Evolutionary conservation across 148 eudicot species (phyloP).

Genomic region (Oxyria digyna): DNA sequence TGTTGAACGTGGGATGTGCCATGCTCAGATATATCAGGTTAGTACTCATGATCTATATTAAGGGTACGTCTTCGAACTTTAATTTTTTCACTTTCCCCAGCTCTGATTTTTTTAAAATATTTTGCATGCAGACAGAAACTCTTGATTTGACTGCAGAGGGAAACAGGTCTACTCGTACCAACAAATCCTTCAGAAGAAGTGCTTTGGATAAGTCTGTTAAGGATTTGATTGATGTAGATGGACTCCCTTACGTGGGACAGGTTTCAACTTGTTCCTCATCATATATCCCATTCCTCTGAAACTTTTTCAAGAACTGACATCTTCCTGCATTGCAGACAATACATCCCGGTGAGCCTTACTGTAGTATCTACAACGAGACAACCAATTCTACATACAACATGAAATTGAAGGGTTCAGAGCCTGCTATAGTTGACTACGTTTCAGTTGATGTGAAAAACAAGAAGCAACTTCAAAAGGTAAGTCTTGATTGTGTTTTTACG

Average conservation of each 20-base stretch:
- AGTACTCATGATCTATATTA: background rate
- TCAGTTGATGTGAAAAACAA: conserved; percentile 73
- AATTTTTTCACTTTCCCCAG: background rate
- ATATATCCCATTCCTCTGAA: background rate
- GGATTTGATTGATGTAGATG: conserved; percentile 66
- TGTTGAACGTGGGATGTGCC: conserved; percentile 90
- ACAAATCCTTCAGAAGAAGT: conserved; percentile 54
- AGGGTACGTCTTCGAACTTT: background rate
- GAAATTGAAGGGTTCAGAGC: conserved; percentile 60
- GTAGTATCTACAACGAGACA: conserved; percentile 43
- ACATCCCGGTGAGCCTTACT: conserved; percentile 49
- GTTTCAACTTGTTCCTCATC: conserved; percentile 18
- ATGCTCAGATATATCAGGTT: conserved; percentile 90
- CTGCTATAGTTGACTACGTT: conserved; percentile 70
- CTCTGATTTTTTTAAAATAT: background rate
- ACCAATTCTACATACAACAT: conserved; percentile 15
- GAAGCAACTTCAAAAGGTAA: conserved; percentile 59
- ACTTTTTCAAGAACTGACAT: conserved; percentile 13
- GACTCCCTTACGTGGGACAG: conserved; percentile 89
- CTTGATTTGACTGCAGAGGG: conserved; percentile 58
- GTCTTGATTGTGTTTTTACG: no score
- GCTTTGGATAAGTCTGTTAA: conserved; percentile 36
- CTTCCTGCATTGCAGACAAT: conserved; percentile 40
- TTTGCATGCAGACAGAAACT: conserved; percentile 59
- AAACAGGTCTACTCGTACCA: conserved; percentile 26